Percentiles rank a stretch among this genome's conserved stretches.
Conservation (phyloP, 257 asterid genomes). For the Penstemon eatonii region DNA sequence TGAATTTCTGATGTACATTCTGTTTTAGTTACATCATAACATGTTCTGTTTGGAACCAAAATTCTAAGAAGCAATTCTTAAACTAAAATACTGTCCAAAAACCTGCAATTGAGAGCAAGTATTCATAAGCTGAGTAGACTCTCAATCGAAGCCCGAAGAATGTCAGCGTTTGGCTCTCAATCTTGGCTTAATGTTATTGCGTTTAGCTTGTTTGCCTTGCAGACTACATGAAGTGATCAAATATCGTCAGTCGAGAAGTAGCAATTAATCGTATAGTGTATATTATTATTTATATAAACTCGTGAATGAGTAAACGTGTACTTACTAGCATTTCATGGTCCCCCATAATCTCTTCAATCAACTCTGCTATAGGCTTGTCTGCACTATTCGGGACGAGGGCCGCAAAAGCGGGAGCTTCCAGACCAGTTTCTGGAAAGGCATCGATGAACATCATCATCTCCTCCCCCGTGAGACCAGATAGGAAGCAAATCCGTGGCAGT, state of each 20-base stretch:
- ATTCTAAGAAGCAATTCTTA: too few species aligned
- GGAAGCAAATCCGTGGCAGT: constrained; percentile 83
- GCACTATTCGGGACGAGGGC: constrained; percentile 88
- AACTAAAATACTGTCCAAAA: neutral
- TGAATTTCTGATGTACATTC: too few species aligned
- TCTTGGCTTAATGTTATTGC: neutral
- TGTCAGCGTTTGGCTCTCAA: neutral
- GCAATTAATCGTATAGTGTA: neutral
- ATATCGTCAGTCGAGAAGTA: neutral
- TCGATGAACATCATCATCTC: constrained; percentile 99
- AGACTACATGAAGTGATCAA: constrained; percentile 33
- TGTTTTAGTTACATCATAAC: too few species aligned
- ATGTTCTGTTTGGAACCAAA: too few species aligned
- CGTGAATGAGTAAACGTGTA: neutral
- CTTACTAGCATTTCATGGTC: constrained; percentile 87
- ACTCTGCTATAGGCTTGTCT: constrained; percentile 68
- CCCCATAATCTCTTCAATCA: constrained; percentile 89
- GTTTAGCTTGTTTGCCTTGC: constrained; percentile 35
- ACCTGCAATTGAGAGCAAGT: neutral
- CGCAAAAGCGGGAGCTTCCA: constrained; percentile 73
- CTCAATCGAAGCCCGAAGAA: constrained; percentile 11
- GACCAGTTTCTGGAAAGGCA: constrained; percentile 77
- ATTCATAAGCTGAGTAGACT: neutral
- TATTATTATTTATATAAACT: too few species aligned
- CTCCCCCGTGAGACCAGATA: constrained; percentile 94